Evolutionary conservation across 495 filamentous ascomycete genomes (phyloP).

Genomic region (Geoglossum glabrum): DNA sequence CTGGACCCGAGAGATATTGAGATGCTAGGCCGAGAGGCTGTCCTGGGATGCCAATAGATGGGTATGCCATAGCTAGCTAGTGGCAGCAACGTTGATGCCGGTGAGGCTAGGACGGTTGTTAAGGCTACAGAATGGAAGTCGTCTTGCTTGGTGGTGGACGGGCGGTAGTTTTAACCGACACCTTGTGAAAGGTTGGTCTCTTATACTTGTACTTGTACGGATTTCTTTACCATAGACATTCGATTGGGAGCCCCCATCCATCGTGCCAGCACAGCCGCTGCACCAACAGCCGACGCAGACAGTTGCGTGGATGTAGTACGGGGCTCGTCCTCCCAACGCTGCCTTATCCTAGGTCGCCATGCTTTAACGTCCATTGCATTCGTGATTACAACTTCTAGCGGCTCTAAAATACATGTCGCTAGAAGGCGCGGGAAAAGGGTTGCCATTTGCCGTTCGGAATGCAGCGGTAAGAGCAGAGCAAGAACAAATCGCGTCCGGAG

Average conservation of each 20-base stretch:
- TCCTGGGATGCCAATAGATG: conserved; percentile 37
- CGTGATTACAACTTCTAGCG: conserved; percentile 1
- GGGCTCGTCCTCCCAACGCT: too few species aligned
- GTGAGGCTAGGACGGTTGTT: too few species aligned
- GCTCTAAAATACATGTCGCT: conserved; percentile 1
- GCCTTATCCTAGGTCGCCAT: not conserved
- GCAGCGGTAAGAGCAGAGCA: not conserved
- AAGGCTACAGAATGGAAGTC: too few species aligned
- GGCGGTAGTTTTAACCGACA: too few species aligned
- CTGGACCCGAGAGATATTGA: conserved; percentile 49
- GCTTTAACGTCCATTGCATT: not conserved
- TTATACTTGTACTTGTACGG: too few species aligned
- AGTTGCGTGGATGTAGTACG: too few species aligned
- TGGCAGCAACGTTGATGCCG: not conserved
- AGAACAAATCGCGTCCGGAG: not conserved
- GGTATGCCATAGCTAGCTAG: not conserved
- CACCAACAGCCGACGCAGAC: too few species aligned
- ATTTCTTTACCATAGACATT: too few species aligned
- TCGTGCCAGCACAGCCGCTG: too few species aligned
- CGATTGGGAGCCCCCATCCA: too few species aligned
- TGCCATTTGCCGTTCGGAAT: not conserved
- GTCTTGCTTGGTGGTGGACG: too few species aligned
- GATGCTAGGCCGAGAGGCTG: conserved; percentile 50
- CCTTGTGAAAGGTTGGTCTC: too few species aligned
- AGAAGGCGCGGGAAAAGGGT: not conserved